These are phyloP conservation scores for Byssochlamys sp. DNA, from an alignment of 2,329 filamentous ascomycete species.

Conservation along the genomic window DNA sequence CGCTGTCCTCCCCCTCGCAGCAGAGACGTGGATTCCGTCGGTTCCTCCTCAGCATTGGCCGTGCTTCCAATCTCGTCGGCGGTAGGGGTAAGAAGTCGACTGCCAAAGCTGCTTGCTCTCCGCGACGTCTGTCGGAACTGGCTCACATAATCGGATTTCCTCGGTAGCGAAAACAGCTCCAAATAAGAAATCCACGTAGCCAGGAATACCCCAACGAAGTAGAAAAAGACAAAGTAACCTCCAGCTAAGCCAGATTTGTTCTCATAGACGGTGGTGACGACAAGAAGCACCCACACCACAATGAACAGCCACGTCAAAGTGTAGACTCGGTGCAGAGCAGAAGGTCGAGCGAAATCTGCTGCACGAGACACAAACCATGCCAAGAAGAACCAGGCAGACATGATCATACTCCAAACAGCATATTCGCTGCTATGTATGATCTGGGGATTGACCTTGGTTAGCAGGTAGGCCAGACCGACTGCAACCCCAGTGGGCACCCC, in stretches of 20 bases:
- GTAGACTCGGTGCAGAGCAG: slow-evolving; percentile 75
- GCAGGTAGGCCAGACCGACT: slow-evolving; percentile 61
- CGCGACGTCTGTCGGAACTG: slow-evolving; percentile 41
- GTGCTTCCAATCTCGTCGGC: slow-evolving; percentile 28
- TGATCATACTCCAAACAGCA: slow-evolving; percentile 77
- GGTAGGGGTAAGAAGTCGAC: slow-evolving; percentile 34
- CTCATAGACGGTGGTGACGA: slow-evolving; percentile 65
- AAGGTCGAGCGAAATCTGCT: slow-evolving; percentile 70
- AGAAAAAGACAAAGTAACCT: slow-evolving; percentile 73
- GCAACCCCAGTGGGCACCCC: slow-evolving; percentile 58
- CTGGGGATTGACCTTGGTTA: slow-evolving; percentile 75
- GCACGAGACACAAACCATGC: slow-evolving; percentile 76
- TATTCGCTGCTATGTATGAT: slow-evolving; percentile 87
- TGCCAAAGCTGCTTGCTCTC: slow-evolving; percentile 27
- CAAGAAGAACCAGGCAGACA: slow-evolving; percentile 67
- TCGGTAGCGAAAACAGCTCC: slow-evolving; percentile 68
- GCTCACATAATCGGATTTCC: slow-evolving; percentile 59
- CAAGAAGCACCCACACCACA: slow-evolving; percentile 62
- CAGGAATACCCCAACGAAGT: slow-evolving; percentile 65
- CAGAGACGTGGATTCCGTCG: slow-evolving; percentile 49
- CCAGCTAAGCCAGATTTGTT: slow-evolving; percentile 62
- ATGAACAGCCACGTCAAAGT: slow-evolving; percentile 74
- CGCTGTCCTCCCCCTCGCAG: slow-evolving; percentile 41
- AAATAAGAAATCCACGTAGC: slow-evolving; percentile 65
- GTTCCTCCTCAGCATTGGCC: slow-evolving; percentile 29